These are phyloP conservation scores for Acer yangbiense DNA, from an alignment of 345 rosid genomes.

Conservation along the genomic window DNA sequence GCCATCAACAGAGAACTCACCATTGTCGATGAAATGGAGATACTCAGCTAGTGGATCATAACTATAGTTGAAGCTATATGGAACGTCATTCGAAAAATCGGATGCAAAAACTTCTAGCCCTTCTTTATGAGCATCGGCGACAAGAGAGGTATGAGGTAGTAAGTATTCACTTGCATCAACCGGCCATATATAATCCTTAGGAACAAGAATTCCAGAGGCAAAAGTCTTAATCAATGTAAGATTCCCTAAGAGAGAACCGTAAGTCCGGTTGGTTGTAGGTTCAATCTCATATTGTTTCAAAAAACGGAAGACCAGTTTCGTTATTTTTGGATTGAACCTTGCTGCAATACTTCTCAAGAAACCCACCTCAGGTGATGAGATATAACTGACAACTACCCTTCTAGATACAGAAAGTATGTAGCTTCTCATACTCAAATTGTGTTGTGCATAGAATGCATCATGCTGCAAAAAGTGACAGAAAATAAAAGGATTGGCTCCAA, in stretches of 20 bases:
- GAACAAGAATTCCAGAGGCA: conserved; percentile 93
- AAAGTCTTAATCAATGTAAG: conserved; percentile 79
- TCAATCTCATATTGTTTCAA: conserved; percentile 49
- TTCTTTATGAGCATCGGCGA: conserved; percentile 82
- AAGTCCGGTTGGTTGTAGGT: conserved; percentile 79
- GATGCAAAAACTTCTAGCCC: conserved; percentile 83
- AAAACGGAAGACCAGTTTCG: conserved; percentile 70
- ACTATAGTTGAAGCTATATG: conserved; percentile 77
- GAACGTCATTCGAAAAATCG: conserved; percentile 73
- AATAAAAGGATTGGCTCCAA: neutral
- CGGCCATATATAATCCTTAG: conserved; percentile 82
- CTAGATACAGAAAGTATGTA: conserved; percentile 52
- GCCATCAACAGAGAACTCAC: conserved; percentile 87
- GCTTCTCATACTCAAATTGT: conserved; percentile 70
- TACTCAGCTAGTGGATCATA: conserved; percentile 80
- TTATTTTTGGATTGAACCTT: conserved; percentile 43
- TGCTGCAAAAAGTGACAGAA: conserved; percentile 53
- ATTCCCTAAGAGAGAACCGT: conserved; percentile 56
- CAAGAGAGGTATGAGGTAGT: conserved; percentile 53
- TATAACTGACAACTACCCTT: conserved; percentile 46
- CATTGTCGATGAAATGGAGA: conserved; percentile 68
- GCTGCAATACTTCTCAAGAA: conserved; percentile 62
- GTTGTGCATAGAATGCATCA: conserved; percentile 64
- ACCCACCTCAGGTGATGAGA: conserved; percentile 85
- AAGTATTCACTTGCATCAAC: conserved; percentile 51